Evolutionary conservation across 345 rosid species (phyloP), one percentile per base, ranked within the genome.

Genomic region (Salix caprea): DNA sequence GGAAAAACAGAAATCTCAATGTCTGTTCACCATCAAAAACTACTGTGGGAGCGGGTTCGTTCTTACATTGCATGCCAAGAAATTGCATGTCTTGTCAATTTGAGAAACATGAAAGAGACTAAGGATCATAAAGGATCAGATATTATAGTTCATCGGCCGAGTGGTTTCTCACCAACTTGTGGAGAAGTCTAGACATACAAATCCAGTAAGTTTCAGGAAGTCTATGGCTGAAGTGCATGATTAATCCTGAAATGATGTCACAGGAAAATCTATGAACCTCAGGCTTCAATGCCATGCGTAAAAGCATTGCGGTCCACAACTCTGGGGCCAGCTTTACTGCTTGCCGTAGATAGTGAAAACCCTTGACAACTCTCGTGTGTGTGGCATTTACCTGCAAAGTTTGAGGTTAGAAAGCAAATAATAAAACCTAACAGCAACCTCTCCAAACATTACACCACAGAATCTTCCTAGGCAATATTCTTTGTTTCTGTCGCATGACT

Each of bases 301-400:
- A 48, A 32, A 91, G 74, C 98, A 96, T 92, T 44, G 89, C 86
- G 21, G 85, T 86, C 97, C 99, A 93, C 81, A 90, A 79, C 84
- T 89, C 97, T 0, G 97, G 94, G 23, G 95, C 96, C 82, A 90
- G 74, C 82, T 87, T 89, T 65, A 92, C 86, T 0, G 99, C 97
- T 68, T 83, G 84, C n/a, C 76, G 52, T 21, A 92, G 78, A 69
- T 86, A 83, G 10, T 18, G 84, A 61, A 96, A 89, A 70, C 98
- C 97, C 50, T 86, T 77, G 26, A 65, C 79, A 50, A 92, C 86
- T 77, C 98, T 85, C 30, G 11, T 72, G 42, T 86, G 77, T 68
- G 79, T 86, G 50, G 86, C 80, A 39, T 82, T 82, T 12, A 79
- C 91, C 93, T 91, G 89, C 79, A 76, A 74, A 52, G 3, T 32